These are phyloP conservation scores for Colletotrichum siamense DNA, from an alignment of 2,329 filamentous ascomycete genomes.

Conservation along the genomic window DNA sequence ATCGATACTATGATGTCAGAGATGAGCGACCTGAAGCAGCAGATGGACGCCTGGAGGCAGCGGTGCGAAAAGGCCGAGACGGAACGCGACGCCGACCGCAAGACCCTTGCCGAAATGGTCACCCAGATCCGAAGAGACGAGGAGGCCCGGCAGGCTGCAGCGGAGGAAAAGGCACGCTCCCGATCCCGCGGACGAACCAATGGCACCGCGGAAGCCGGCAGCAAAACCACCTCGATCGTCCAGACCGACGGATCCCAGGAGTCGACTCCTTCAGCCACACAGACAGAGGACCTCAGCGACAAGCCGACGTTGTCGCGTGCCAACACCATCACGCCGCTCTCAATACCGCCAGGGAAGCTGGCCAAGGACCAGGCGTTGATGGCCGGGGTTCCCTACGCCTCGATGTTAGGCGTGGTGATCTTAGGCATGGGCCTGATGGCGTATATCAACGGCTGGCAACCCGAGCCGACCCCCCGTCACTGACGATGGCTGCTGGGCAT, in stretches of 20 bases:
- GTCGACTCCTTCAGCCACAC: conserved; percentile 9
- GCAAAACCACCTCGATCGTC: background rate
- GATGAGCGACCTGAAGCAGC: conserved; percentile 80
- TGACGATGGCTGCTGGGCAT: conserved; percentile 20
- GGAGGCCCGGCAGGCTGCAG: conserved; percentile 52
- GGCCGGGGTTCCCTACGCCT: conserved; percentile 75
- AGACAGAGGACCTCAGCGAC: conserved; percentile 40
- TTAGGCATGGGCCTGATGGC: conserved; percentile 86
- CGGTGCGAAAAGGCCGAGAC: conserved; percentile 82
- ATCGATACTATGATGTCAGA: conserved; percentile 80
- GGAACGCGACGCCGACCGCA: conserved; percentile 74
- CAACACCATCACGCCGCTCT: conserved; percentile 54
- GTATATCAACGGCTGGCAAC: conserved; percentile 83
- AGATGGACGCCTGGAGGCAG: conserved; percentile 78
- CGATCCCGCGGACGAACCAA: conserved; percentile 32
- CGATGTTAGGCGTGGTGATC: conserved; percentile 82
- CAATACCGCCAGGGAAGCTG: conserved; percentile 42
- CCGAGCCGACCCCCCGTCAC: conserved; percentile 42
- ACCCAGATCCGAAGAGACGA: conserved; percentile 77
- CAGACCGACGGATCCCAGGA: background rate
- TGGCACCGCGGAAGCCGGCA: conserved; percentile 6
- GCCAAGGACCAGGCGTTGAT: conserved; percentile 51
- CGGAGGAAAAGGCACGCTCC: conserved; percentile 44
- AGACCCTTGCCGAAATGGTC: conserved; percentile 87
- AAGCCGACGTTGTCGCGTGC: conserved; percentile 51